Evolutionary conservation across 108 stramenopile species (phyloP), one percentile per base, ranked within the genome.

Genomic region (Cyclotella sp.): DNA sequence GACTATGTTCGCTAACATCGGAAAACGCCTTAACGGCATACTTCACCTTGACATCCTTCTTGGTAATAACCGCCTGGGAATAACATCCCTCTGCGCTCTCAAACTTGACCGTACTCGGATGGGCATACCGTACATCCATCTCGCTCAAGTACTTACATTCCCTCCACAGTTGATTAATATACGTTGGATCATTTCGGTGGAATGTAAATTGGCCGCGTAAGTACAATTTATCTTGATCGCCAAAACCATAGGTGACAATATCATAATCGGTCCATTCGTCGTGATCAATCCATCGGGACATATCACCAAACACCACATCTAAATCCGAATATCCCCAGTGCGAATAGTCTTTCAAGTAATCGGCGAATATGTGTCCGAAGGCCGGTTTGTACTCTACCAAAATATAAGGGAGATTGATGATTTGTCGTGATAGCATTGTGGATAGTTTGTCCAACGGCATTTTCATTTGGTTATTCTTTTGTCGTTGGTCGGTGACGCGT

Each of bases 311-410:
- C 0, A 94, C 72, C 15, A 98, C 95, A 63, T 98, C 97, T 53
- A 98, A 68, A 84, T 98, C 97, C 10, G 94, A 91, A 76, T 95
- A 98, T 27, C 93, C 97, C 97, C 97, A 98, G 61, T 98, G 97
- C 3, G 93, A 66, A 68, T 98, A 98, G 5, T 77, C 81, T 0
- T 24, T 55, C 13, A 96, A 70, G 65, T 89, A 92, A 0, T 93
- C 89, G 19, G 77, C 68, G 81, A 96, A 97, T 43, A 97, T 90
- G 75, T 96, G 92, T 13, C 97, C 97, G 42, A 94, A 83, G 22
- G 96, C 94, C 0, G 97, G 96, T 84, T 98, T 98, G 83, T 91
- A 97, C 81, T 98, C 96, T 41, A 97, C 95, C 63, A 98, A 75
- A n/a, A 89, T 85, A 72, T 97, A 96, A 0, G 96, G 95, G 75